These are phyloP conservation scores for Xylariales sp. DNA, from an alignment of 2,329 filamentous ascomycete genomes.

Conservation along the genomic window DNA sequence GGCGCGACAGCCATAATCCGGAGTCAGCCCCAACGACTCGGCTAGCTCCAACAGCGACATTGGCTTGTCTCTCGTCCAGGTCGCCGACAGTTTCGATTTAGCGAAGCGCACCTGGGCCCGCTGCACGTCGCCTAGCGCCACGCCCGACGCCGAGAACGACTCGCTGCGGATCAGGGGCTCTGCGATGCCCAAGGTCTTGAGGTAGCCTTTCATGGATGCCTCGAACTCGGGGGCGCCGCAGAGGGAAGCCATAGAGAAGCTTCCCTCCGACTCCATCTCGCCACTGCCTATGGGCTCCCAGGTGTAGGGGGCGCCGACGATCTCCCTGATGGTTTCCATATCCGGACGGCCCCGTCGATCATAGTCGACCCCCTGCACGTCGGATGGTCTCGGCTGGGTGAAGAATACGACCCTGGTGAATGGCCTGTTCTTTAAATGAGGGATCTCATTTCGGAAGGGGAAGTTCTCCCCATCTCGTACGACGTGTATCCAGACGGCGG, in stretches of 20 bases:
- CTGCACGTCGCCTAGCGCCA: constrained; percentile 34
- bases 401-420: constrained; percentile 41
- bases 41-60: constrained; percentile 43
- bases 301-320: constrained; percentile 35
- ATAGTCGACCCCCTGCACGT: constrained; percentile 35
- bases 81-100: constrained; percentile 36
- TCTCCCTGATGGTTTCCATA: constrained; percentile 24
- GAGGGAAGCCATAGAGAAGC: constrained; percentile 36
- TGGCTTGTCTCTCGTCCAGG: constrained; percentile 37
- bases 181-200: constrained; percentile 27
- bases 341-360: constrained; percentile 39
- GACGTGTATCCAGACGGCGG: constrained; percentile 44
- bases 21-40: constrained; percentile 42
- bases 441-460: constrained; percentile 35
- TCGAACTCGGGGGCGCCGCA: constrained; percentile 42
- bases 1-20: constrained; percentile 43
- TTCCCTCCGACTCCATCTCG: constrained; percentile 32
- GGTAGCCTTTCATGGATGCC: constrained; percentile 24
- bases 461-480: constrained; percentile 28
- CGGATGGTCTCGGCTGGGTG: constrained; percentile 33
- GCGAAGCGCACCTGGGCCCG: constrained; percentile 39
- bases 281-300: constrained; percentile 37
- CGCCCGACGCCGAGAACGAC: constrained; percentile 31
- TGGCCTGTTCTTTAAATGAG: constrained; percentile 24
- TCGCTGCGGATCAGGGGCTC: constrained; percentile 40